Evolutionary conservation across 1,139 yeast genomes (phyloP), one percentile per base, ranked within the genome.

Genomic region (Lodderomyces margitis): DNA sequence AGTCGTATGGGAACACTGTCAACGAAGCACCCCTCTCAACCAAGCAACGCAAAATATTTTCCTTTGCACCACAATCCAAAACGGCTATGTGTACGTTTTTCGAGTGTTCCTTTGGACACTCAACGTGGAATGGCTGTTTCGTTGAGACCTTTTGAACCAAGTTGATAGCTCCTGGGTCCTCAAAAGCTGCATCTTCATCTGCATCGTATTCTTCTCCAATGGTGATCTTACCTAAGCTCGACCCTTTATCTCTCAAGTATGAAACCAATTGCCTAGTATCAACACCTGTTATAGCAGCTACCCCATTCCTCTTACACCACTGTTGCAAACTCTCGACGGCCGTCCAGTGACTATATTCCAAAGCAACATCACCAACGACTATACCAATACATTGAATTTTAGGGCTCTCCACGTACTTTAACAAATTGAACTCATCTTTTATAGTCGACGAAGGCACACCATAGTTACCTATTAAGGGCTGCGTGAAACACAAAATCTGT

Each of bases 31-130:
- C 98, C 67, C 98, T 85, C 53, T 87, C 78, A 25, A 87, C 98
- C 44, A 92, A 76, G 51, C 96, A 88, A 68, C 98, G 82, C 61
- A 92, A 75, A 52, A 92, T 92, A 66, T 92, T 92, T 66, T 92
- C 98, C 75, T 92, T 92, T 53, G 94, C 98, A 59, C 98, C 98
- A 68, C 98, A 92, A 65, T 92, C 98, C 50, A 92, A 75, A 34
- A 92, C 91, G 9, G 98, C 97, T 51, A 92, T 81, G 61, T 91
- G 96, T 55, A 80, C 73, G 42, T 70, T 68, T 55, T 78, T 78
- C 46, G 76, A 70, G 54, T 73, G 68, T 42, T 77, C 71, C 34
- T 80, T 75, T 32, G 88, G 81, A 46, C 87, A 80, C 24, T 83
- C 70, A 38, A 92, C 77, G 57, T 88, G 95, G 81, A 87, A 92